These are phyloP conservation scores for Musa balbisiana DNA, from an alignment of 202 grass and related monocot species.

Conservation along the genomic window DNA sequence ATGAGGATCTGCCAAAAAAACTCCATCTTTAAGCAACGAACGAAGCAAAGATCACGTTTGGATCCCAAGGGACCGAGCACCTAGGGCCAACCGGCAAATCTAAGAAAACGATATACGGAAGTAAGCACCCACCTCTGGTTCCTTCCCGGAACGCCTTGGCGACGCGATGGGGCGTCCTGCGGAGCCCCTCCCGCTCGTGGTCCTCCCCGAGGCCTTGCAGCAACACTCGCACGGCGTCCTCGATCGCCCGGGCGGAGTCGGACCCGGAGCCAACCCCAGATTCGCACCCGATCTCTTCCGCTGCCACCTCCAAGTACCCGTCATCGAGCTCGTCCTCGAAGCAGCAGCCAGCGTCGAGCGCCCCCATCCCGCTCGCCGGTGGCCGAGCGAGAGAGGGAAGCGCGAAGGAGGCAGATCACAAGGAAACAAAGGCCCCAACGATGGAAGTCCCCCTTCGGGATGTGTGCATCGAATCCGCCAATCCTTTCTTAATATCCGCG, in stretches of 20 bases:
- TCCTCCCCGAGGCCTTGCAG: slow-evolving; percentile 85
- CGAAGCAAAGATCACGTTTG: background rate
- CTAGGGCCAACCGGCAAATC: background rate
- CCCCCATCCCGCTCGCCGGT: slow-evolving; percentile 39
- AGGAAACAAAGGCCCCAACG: too few species aligned
- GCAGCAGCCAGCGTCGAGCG: slow-evolving; percentile 56
- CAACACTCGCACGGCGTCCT: slow-evolving; percentile 57
- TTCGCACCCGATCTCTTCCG: slow-evolving; percentile 28
- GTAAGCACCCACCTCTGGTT: slow-evolving; percentile 44
- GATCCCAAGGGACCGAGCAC: background rate
- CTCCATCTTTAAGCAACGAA: background rate
- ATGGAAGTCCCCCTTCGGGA: too few species aligned
- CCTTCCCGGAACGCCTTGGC: slow-evolving; percentile 95
- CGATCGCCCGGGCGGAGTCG: too few species aligned
- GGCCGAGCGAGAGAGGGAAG: background rate
- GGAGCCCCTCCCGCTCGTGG: slow-evolving; percentile 57
- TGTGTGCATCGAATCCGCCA: too few species aligned
- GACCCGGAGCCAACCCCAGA: background rate
- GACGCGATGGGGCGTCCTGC: slow-evolving; percentile 76
- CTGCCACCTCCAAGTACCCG: slow-evolving; percentile 7
- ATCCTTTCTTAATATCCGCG: too few species aligned
- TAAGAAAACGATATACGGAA: slow-evolving; percentile 11
- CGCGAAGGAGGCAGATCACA: too few species aligned
- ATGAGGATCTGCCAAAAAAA: background rate
- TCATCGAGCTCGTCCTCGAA: slow-evolving; percentile 23